Evolutionary conservation across 108 stramenopile species (phyloP).

Genomic region (Chaetoceros muelleri): DNA sequence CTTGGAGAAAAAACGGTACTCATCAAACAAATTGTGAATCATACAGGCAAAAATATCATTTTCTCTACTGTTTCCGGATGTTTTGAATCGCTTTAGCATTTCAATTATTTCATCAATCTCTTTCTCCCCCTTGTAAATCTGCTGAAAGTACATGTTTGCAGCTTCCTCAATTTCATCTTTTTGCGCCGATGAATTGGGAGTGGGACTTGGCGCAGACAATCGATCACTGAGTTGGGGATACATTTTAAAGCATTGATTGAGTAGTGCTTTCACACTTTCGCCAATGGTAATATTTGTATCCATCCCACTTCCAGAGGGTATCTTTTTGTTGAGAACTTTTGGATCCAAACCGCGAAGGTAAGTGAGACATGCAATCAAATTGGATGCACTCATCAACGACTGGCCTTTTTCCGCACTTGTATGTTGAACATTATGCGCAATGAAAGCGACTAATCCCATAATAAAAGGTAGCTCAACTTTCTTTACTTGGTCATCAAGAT

Average conservation of each 20-base stretch:
- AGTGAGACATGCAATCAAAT: conserved; percentile 45
- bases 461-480: too few relatives aligned
- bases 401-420: conserved; percentile 34
- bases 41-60: conserved; percentile 98
- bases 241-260: conserved; percentile 42
- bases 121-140: conserved; percentile 93
- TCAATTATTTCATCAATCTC: conserved; percentile 91
- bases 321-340: conserved; percentile 31
- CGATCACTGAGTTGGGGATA: conserved; percentile 36
- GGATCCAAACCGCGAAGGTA: conserved; percentile 40
- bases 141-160: conserved; percentile 94
- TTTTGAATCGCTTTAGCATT: conserved; percentile 93
- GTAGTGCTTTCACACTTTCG: conserved; percentile 52
- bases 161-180: conserved; percentile 91
- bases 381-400: conserved; percentile 70
- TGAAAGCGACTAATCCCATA: conserved; percentile 42
- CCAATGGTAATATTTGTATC: conserved; percentile 40
- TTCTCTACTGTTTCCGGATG: conserved; percentile 79
- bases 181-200: conserved; percentile 13
- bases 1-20: conserved; percentile 97
- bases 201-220: conserved; percentile 12
- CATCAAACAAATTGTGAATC: conserved; percentile 98
- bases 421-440: conserved; percentile 51
- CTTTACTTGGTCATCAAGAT: conserved; percentile 45
- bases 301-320: conserved; percentile 21